Conservation (phyloP, 2,329 filamentous ascomycete species). For the Colletotrichum coccodes region DNA sequence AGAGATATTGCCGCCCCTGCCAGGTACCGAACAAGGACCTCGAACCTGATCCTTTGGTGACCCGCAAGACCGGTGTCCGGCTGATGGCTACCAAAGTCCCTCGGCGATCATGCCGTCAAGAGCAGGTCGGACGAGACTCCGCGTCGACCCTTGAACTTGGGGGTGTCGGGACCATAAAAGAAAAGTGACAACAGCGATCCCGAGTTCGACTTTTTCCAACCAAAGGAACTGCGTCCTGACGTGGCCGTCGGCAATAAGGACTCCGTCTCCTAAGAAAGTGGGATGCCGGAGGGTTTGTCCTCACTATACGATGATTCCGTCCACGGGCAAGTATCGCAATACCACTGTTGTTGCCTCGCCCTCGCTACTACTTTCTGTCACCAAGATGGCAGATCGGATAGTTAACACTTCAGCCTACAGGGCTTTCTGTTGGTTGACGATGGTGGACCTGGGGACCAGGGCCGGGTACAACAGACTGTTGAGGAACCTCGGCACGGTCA, state of each 20-base stretch:
- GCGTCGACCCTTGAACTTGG: not conserved
- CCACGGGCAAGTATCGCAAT: too few species aligned
- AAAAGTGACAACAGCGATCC: not conserved
- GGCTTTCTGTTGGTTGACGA: not conserved
- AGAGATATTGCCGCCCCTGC: not conserved
- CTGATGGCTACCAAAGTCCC: not conserved
- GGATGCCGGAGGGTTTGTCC: not conserved
- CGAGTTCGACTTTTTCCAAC: not conserved
- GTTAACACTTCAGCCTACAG: not conserved
- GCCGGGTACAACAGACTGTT: slow-evolving; percentile 5
- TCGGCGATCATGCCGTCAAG: not conserved
- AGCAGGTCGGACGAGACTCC: slow-evolving; percentile 5
- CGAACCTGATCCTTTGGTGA: not conserved
- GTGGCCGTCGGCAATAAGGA: not conserved
- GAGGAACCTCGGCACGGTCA: slow-evolving; percentile 21
- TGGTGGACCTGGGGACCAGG: not conserved
- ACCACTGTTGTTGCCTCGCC: not conserved
- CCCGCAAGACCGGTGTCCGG: not conserved
- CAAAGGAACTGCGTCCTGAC: not conserved
- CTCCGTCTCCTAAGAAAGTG: not conserved
- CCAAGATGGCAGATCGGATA: not conserved
- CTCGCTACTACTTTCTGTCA: too few species aligned
- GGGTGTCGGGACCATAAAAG: too few species aligned
- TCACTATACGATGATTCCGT: too few species aligned
- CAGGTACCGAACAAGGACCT: not conserved